Evolutionary conservation across 345 rosid genomes (phyloP), one percentile per base, ranked within the genome.

Genomic region (Boechera retrofracta): DNA sequence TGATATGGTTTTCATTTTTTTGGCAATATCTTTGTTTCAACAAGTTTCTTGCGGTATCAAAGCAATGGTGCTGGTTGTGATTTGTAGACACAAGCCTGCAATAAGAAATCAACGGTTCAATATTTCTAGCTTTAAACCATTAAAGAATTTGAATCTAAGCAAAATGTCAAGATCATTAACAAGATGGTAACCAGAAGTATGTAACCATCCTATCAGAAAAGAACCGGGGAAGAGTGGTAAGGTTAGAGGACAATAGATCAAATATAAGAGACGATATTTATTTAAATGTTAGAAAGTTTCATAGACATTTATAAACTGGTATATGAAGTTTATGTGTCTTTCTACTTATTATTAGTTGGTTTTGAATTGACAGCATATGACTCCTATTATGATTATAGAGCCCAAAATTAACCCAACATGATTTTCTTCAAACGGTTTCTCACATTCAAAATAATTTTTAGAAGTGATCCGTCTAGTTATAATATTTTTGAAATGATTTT

Each of bases 171-270:
- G 82, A 75, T 89, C 57, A 73, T 89, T 48, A 82, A 86, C 57
- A 94, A 87, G 89, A 87, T 41, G 83, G 93, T 24, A 87, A 87
- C 69, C 87, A 86, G 66, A 90, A 86, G 56, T 92, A 89, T 74
- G 87, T 86, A 12, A 75, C 82, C 68, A 92, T 86, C 87, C 73
- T 88, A 2, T 78, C 84, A 2, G 91, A 41, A 10, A 41, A 41
- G 45, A 41, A 41, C 45, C 13, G 5, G 87, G 87, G 81, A 92
- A 12, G 47, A 83, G 11, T 70, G 87, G 86, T 76, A 85, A 78
- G 73, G 47, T 42, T 11, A 10, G 13, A 41, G 3, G n/a, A 2
- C 45, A 11, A 41, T 41, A 41, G 13, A 41, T 41, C 45, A 41
- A 8, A 9, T 10, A 4, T 1, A 2, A 2, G 11, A 39, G 42